Evolutionary conservation across 1,139 yeast species (phyloP).

Genomic region (Kurtzmaniella quercitrusa): DNA sequence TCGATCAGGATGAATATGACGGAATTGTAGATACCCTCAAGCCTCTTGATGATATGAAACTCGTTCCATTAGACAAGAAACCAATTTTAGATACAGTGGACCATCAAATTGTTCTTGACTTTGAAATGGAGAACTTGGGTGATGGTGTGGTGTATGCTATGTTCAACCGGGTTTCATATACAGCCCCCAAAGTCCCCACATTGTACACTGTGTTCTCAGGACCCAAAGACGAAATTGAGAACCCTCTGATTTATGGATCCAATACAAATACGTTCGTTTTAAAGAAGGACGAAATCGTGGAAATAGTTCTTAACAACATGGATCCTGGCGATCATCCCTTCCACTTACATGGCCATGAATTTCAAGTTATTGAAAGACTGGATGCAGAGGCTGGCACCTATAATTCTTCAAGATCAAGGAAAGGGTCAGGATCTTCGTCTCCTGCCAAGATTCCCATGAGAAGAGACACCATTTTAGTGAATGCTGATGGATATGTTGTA

Average conservation of each 20-base stretch:
- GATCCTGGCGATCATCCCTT: constrained; percentile 86
- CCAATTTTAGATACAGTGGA: constrained; percentile 63
- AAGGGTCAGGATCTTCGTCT: too few relatives aligned
- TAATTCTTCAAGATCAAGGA: constrained; percentile 26
- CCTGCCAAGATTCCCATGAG: constrained; percentile 52
- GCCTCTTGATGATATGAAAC: constrained; percentile 61
- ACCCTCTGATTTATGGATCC: constrained; percentile 55
- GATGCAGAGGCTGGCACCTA: constrained; percentile 25
- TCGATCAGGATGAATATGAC: constrained; percentile 17
- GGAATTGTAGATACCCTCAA: constrained; percentile 39
- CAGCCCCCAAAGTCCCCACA: constrained; percentile 78
- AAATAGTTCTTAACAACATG: constrained; percentile 62
- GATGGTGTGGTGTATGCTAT: constrained; percentile 88
- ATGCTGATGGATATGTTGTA: constrained; percentile 65
- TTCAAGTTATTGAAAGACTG: constrained; percentile 52
- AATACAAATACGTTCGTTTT: constrained; percentile 73
- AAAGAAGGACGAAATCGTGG: constrained; percentile 63
- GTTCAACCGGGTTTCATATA: constrained; percentile 79
- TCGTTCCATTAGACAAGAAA: constrained; percentile 51
- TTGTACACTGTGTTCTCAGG: constrained; percentile 71
- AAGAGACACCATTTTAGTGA: constrained; percentile 66
- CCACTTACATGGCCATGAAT: constrained; percentile 79
- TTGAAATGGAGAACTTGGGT: constrained; percentile 72
- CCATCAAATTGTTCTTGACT: constrained; percentile 57
- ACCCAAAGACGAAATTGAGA: constrained; percentile 45